Evolutionary conservation across 148 eudicot genomes (phyloP).

Genomic region (Cornus florida): DNA sequence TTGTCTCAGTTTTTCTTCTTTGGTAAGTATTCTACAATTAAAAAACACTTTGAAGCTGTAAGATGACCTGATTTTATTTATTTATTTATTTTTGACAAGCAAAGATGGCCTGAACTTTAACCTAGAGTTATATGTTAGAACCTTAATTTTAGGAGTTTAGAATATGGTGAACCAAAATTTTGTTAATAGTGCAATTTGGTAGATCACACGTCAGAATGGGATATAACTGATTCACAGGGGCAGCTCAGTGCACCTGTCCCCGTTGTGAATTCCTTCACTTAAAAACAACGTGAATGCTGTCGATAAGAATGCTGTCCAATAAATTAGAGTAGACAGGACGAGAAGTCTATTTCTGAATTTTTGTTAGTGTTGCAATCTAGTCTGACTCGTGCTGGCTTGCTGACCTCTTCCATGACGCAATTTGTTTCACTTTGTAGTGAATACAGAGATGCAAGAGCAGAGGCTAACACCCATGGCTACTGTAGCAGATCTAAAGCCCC

Average conservation of each 20-base stretch:
- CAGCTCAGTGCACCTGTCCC: not conserved
- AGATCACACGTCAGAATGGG: not conserved
- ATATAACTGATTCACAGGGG: not conserved
- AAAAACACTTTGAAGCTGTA: too few relatives aligned
- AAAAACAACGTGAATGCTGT: too few relatives aligned
- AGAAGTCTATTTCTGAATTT: not conserved
- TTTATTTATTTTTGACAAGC: too few relatives aligned
- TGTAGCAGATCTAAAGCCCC: constrained; percentile 66
- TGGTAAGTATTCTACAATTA: too few relatives aligned
- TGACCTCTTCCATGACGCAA: constrained; percentile 7
- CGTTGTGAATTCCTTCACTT: too few relatives aligned
- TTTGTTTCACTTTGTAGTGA: constrained; percentile 37
- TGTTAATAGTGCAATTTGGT: not conserved
- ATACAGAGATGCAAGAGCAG: constrained; percentile 71
- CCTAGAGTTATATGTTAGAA: not conserved
- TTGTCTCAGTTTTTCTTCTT: too few relatives aligned
- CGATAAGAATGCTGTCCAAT: too few relatives aligned
- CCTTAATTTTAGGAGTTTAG: not conserved
- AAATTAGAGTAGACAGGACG: not conserved
- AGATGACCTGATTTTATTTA: too few relatives aligned
- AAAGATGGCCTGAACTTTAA: not conserved
- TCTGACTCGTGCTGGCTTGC: not conserved
- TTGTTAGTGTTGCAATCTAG: not conserved
- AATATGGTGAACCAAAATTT: not conserved
- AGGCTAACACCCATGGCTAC: constrained; percentile 55